Conservation (phyloP, 495 filamentous ascomycete species). For the Baudoinia panamericana region DNA sequence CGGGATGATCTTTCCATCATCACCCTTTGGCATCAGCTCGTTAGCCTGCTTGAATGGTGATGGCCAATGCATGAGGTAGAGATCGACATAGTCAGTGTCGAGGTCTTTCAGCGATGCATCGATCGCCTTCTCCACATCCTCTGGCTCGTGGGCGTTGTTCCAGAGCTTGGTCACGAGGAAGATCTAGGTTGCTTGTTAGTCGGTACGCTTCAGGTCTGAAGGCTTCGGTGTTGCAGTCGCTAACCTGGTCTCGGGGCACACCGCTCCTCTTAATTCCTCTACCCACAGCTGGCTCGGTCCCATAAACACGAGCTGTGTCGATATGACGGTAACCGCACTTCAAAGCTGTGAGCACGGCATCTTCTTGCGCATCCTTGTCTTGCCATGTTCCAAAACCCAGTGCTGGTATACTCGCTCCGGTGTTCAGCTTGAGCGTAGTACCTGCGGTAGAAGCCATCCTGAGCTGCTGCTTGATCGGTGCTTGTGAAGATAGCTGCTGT, state of each 20-base stretch:
- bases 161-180: constrained; percentile 27
- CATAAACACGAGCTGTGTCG: constrained; percentile 26
- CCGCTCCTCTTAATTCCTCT: constrained; percentile 21
- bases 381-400: constrained; percentile 44
- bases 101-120: constrained; percentile 22
- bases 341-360: constrained; percentile 22
- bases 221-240: too few relatives aligned
- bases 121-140: constrained; percentile 19
- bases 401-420: constrained; percentile 32
- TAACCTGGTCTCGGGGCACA: constrained; percentile 18
- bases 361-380: constrained; percentile 27
- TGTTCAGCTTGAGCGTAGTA: constrained; percentile 24
- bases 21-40: constrained; percentile 22
- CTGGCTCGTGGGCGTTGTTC: constrained; percentile 26
- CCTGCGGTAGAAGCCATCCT: constrained; percentile 13
- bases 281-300: constrained; percentile 23
- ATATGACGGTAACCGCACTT: constrained; percentile 25
- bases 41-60: constrained; percentile 23
- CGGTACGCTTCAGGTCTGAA: too few relatives aligned
- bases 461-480: constrained; percentile 10
- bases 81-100: constrained; percentile 25
- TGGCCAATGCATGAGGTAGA: constrained; percentile 31
- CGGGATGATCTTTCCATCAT: constrained; percentile 19
- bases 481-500: constrained; percentile 20
- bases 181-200: too few relatives aligned